phyloP scores from a whole-genome alignment of 2,329 filamentous ascomycete species.

The Pleurostoma richardsiae region DNA sequence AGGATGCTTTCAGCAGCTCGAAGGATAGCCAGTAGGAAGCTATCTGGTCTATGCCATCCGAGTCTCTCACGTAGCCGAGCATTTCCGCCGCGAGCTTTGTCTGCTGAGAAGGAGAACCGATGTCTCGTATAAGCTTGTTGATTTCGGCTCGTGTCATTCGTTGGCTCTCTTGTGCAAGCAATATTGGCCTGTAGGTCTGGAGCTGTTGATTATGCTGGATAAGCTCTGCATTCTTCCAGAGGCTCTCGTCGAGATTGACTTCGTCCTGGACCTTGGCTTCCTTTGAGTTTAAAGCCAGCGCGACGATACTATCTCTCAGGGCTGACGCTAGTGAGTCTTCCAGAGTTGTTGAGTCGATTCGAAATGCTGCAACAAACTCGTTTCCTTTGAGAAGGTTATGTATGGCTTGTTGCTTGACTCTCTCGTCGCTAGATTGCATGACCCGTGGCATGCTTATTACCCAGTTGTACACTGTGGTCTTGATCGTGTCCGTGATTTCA shows the following conservation, averaged over 20 bases:
- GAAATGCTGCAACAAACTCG: constrained; percentile 57
- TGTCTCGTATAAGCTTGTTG: constrained; percentile 47
- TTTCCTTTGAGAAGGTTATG: constrained; percentile 73
- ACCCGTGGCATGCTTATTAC: constrained; percentile 71
- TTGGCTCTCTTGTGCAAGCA: constrained; percentile 63
- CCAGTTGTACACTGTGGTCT: constrained; percentile 74
- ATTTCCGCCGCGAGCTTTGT: constrained; percentile 60
- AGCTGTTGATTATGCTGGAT: constrained; percentile 11
- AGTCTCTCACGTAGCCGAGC: constrained; percentile 56
- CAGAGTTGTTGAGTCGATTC: constrained; percentile 60
- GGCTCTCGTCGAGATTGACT: constrained; percentile 19
- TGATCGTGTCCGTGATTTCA: constrained; percentile 49
- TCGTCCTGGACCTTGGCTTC: constrained; percentile 23
- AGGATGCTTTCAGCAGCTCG: constrained; percentile 59
- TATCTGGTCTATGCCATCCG: constrained; percentile 53
- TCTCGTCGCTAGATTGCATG: constrained; percentile 81
- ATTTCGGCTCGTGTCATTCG: constrained; percentile 54
- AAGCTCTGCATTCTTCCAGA: constrained; percentile 21
- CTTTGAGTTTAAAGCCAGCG: constrained; percentile 29
- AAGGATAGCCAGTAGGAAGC: constrained; percentile 79
- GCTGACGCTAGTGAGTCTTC: constrained; percentile 62
- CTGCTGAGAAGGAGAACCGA: constrained; percentile 54
- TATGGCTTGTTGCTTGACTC: constrained; percentile 66
- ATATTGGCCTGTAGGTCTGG: constrained; percentile 50
- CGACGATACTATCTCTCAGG: constrained; percentile 68